These are phyloP conservation scores for Andrographis paniculata DNA, from an alignment of 305 asterid species.

Conservation along the genomic window DNA sequence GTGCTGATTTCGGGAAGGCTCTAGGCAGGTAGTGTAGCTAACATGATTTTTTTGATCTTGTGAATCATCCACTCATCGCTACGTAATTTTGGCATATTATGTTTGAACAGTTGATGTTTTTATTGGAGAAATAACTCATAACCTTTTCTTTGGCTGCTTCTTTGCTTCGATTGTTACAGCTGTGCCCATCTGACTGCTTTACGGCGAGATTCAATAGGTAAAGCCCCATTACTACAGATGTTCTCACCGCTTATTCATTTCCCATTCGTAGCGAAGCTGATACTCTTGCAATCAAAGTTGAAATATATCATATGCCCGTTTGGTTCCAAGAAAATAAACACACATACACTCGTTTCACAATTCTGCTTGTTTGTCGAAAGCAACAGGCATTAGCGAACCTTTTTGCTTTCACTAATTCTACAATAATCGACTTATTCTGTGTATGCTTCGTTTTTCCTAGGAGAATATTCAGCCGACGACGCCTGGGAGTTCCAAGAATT, in stretches of 20 bases:
- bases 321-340: too few relatives aligned
- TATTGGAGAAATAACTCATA: background rate
- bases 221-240: slow-evolving; percentile 8
- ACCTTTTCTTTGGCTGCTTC: background rate
- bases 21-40: slow-evolving; percentile 52
- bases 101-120: background rate
- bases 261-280: background rate
- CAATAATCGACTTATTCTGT: background rate
- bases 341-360: too few relatives aligned
- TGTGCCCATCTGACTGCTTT: slow-evolving; percentile 90
- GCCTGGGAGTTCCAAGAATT: slow-evolving; percentile 92
- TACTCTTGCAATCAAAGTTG: too few relatives aligned
- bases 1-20: slow-evolving; percentile 88
- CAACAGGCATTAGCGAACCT: too few relatives aligned
- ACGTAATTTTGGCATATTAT: background rate
- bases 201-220: slow-evolving; percentile 90
- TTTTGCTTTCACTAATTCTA: too few relatives aligned
- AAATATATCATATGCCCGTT: too few relatives aligned
- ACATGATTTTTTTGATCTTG: slow-evolving; percentile 5
- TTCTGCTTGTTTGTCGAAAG: too few relatives aligned
- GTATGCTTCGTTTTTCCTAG: slow-evolving; percentile 28
- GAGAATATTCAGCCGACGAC: slow-evolving; percentile 73
- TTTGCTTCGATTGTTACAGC: slow-evolving; percentile 30
- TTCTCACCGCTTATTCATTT: background rate
- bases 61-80: slow-evolving; percentile 1